phyloP scores from a whole-genome alignment of 176 grass and related monocot genomes.

The Hyparrhenia diplandra region DNA sequence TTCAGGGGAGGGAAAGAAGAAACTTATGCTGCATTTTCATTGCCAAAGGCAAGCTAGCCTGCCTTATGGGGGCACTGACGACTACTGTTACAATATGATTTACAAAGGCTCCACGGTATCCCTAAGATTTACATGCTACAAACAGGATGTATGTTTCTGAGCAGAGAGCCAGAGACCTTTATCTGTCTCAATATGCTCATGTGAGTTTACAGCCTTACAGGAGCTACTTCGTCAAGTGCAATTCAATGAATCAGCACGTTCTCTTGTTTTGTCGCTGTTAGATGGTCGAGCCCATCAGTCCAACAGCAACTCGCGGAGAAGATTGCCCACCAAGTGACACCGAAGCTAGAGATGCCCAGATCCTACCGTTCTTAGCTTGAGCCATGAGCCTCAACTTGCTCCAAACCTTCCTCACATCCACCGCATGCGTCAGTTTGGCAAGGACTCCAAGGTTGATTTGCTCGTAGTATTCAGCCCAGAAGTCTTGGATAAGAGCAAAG shows the following conservation, averaged over 20 bases:
- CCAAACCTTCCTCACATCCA: constrained; percentile 75
- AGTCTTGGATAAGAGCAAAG: constrained; percentile 46
- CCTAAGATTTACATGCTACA: constrained; percentile 64
- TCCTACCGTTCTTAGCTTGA: constrained; percentile 45
- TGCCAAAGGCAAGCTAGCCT: constrained; percentile 22
- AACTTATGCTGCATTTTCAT: constrained; percentile 11
- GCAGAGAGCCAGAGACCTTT: constrained; percentile 9
- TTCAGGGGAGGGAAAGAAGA: neutral
- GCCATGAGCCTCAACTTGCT: constrained; percentile 63
- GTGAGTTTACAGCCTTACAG: constrained; percentile 40
- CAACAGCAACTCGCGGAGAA: constrained; percentile 33
- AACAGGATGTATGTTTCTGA: constrained; percentile 28
- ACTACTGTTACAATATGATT: constrained; percentile 40
- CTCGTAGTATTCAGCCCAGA: constrained; percentile 53
- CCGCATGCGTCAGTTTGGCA: constrained; percentile 45
- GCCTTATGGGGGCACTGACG: neutral
- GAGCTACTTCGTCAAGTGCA: constrained; percentile 29
- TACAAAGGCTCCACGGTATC: constrained; percentile 44
- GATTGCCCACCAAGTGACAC: constrained; percentile 55
- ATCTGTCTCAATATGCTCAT: constrained; percentile 35
- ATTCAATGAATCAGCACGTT: neutral
- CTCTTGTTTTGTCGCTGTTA: neutral
- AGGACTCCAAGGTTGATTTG: constrained; percentile 58
- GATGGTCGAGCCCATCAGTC: constrained; percentile 18
- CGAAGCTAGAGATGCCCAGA: constrained; percentile 61